These are phyloP conservation scores for Blastobotrys malaysiensis DNA, from an alignment of 1,139 yeast species.

Conservation along the genomic window DNA sequence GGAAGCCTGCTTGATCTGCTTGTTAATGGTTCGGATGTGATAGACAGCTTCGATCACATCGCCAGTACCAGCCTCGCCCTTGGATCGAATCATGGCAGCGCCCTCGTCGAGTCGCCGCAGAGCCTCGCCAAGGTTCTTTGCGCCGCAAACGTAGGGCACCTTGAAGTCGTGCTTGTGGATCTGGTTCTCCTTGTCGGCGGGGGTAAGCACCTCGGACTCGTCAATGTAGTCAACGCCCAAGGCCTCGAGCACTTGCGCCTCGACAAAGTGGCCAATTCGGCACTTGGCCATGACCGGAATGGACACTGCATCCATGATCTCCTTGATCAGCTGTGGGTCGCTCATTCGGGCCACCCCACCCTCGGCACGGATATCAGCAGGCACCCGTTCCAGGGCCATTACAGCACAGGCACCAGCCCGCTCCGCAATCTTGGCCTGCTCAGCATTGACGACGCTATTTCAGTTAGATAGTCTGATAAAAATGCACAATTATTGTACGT, in stretches of 20 bases:
- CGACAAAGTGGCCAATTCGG: conserved; percentile 80
- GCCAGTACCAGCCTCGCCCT: conserved; percentile 90
- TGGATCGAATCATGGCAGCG: conserved; percentile 84
- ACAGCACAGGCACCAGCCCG: conserved; percentile 88
- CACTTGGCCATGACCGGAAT: conserved; percentile 77
- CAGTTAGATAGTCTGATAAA: conserved; percentile 13
- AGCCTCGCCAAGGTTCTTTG: conserved; percentile 80
- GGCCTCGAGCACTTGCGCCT: conserved; percentile 73
- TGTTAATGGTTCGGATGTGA: conserved; percentile 37
- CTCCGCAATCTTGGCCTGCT: conserved; percentile 67
- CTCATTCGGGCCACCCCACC: conserved; percentile 88
- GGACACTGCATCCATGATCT: conserved; percentile 57
- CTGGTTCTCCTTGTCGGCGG: conserved; percentile 69
- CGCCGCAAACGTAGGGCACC: conserved; percentile 85
- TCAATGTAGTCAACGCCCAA: conserved; percentile 76
- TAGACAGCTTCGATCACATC: conserved; percentile 82
- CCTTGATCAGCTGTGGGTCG: conserved; percentile 75
- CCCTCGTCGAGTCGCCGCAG: conserved; percentile 77
- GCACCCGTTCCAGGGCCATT: conserved; percentile 83
- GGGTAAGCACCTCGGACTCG: conserved; percentile 77
- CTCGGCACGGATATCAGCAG: conserved; percentile 79
- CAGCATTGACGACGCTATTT: conserved; percentile 45
- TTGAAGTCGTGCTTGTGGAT: conserved; percentile 57
- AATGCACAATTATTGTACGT: background rate
- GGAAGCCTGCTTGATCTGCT: conserved; percentile 42